A percentile compares a stretch with the other conserved stretches of the same genome.
phyloP scores from a whole-genome alignment of 2,329 filamentous ascomycete genomes.

The Monosporascus sp. region DNA sequence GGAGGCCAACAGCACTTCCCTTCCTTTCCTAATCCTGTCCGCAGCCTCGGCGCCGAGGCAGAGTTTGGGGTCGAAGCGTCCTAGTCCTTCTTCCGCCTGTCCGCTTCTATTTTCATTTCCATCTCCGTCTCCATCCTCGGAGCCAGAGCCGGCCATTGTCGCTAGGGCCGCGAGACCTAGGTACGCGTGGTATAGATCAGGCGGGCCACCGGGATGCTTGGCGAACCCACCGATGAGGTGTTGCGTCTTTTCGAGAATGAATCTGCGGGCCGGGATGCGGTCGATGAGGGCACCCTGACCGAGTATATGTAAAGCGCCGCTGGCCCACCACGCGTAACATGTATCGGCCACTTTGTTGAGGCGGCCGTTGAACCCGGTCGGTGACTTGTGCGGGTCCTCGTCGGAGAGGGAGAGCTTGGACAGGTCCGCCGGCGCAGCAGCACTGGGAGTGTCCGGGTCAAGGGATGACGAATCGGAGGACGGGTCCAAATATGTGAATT shows the following conservation, averaged over 20 bases:
- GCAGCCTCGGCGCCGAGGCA: slow-evolving; percentile 65
- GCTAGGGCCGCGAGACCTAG: slow-evolving; percentile 78
- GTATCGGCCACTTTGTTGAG: slow-evolving; percentile 91
- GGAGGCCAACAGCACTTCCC: slow-evolving; percentile 19
- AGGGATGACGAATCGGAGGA: slow-evolving; percentile 39
- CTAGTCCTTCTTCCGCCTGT: slow-evolving; percentile 57
- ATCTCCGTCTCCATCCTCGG: not conserved
- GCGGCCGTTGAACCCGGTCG: slow-evolving; percentile 76
- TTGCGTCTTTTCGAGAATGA: slow-evolving; percentile 80
- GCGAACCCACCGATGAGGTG: slow-evolving; percentile 79
- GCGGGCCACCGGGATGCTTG: slow-evolving; percentile 63
- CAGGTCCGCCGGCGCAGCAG: slow-evolving; percentile 23
- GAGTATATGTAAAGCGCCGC: slow-evolving; percentile 61
- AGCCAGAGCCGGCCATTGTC: slow-evolving; percentile 44
- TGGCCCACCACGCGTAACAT: slow-evolving; percentile 93
- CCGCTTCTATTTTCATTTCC: not conserved
- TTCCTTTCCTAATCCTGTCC: slow-evolving; percentile 42
- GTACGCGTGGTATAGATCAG: slow-evolving; percentile 84
- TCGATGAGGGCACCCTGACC: slow-evolving; percentile 54
- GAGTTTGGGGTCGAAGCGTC: slow-evolving; percentile 66
- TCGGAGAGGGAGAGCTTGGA: slow-evolving; percentile 29
- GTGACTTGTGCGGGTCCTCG: slow-evolving; percentile 1
- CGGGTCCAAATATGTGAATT: slow-evolving; percentile 50
- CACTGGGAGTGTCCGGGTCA: slow-evolving; percentile 25
- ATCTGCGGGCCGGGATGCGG: slow-evolving; percentile 59